Percentiles rank a stretch among this genome's conserved stretches.
Conservation (phyloP, 176 grass and related monocot species). For the Avena sativa region DNA sequence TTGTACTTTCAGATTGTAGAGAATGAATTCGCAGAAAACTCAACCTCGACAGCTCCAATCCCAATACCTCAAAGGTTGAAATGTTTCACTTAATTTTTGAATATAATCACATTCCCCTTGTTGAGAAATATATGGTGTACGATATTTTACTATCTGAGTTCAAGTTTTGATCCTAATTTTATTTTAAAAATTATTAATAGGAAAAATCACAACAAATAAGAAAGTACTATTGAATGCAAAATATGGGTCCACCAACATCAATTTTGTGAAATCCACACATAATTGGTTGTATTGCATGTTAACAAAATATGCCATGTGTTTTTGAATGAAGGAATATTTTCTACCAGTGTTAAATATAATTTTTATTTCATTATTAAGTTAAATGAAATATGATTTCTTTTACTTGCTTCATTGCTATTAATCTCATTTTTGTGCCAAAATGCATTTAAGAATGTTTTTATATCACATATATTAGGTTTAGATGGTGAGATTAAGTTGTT, state of each 20-base stretch:
- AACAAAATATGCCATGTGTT: neutral
- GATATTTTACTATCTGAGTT: neutral
- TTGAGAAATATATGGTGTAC: neutral
- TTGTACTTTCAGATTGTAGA: constrained; percentile 11
- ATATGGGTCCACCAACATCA: neutral
- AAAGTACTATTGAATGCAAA: neutral
- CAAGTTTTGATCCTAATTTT: neutral
- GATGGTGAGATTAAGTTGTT: neutral
- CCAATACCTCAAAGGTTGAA: constrained; percentile 31
- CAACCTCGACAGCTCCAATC: constrained; percentile 19
- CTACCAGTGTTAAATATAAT: neutral
- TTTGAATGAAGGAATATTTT: neutral
- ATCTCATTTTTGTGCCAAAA: neutral
- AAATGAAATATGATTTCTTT: neutral
- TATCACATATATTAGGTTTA: neutral
- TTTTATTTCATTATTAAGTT: neutral
- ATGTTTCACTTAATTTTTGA: neutral
- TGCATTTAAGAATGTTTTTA: neutral
- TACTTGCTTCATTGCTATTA: neutral
- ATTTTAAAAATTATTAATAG: neutral
- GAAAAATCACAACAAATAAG: neutral
- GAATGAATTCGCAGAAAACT: neutral
- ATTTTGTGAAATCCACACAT: neutral
- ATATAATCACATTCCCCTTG: neutral
- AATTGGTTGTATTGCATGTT: neutral